A percentile compares a stretch with the other conserved stretches of the same genome.
These are phyloP conservation scores for Leccinum subtestaceum DNA, from an alignment of 768 basidiomycete genomes.

Conservation along the genomic window DNA sequence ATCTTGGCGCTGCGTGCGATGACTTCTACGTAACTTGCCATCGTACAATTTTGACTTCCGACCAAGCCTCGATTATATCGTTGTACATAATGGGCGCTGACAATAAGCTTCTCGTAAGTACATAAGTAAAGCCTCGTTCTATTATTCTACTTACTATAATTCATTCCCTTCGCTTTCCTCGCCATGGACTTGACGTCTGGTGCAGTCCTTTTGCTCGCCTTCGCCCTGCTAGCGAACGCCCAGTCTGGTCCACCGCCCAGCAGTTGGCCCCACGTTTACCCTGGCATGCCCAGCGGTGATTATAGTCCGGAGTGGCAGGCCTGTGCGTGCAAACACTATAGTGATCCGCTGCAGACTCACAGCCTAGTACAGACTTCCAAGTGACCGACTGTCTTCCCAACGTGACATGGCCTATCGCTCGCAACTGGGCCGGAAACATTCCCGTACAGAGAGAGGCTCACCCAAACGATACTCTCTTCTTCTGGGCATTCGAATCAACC, in stretches of 20 bases:
- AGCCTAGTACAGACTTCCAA: conserved; percentile 47
- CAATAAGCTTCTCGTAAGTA: background rate
- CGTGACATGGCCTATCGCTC: conserved; percentile 50
- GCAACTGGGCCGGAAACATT: conserved; percentile 64
- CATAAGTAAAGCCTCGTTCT: background rate
- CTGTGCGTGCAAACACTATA: conserved; percentile 40
- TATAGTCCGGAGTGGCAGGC: conserved; percentile 60
- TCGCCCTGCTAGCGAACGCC: conserved; percentile 16
- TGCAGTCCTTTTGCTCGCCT: conserved; percentile 1
- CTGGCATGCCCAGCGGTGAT: conserved; percentile 42
- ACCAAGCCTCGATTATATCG: too few species aligned
- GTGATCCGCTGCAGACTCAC: background rate
- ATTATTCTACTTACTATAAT: conserved; percentile 11
- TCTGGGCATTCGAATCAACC: conserved; percentile 58
- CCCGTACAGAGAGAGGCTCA: conserved; percentile 56
- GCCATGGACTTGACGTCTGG: conserved; percentile 23
- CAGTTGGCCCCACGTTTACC: conserved; percentile 41
- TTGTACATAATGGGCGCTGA: background rate
- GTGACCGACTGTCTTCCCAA: conserved; percentile 58
- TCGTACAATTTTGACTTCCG: background rate
- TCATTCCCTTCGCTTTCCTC: conserved; percentile 1
- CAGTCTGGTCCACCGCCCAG: conserved; percentile 28
- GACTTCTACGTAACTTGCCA: conserved; percentile 35
- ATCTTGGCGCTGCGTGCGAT: conserved; percentile 79
- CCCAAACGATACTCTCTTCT: conserved; percentile 66